phyloP scores from a whole-genome alignment of 768 basidiomycete species.

The Boletus vermiculosoides region DNA sequence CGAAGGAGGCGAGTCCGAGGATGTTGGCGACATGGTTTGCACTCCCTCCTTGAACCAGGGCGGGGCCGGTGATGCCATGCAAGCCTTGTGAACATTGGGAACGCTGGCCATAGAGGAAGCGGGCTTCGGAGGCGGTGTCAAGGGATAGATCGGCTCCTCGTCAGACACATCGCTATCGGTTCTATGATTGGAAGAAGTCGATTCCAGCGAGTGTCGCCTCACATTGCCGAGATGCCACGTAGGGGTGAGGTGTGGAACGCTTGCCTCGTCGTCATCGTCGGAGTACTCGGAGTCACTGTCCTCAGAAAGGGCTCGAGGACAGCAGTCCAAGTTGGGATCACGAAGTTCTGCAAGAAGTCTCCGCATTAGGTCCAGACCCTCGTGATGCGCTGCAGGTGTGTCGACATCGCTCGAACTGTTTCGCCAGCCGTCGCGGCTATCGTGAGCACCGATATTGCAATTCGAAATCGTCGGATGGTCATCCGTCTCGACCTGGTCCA shows the following conservation, averaged over 20 bases:
- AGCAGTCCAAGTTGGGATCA: slow-evolving; percentile 10
- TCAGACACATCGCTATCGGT: slow-evolving; percentile 3
- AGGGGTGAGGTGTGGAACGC: not conserved
- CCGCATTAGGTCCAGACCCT: slow-evolving; percentile 11
- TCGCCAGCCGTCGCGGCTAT: not conserved
- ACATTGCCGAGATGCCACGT: not conserved
- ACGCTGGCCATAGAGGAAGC: not conserved
- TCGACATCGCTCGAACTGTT: not conserved
- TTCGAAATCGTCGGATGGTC: not conserved
- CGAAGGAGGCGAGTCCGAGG: not conserved
- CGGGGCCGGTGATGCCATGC: not conserved
- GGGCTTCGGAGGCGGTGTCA: not conserved
- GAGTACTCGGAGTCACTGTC: slow-evolving; percentile 3
- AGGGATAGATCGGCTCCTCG: slow-evolving; percentile 3
- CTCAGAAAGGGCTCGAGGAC: slow-evolving; percentile 2
- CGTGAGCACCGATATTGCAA: not conserved
- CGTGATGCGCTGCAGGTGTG: not conserved
- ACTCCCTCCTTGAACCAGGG: not conserved
- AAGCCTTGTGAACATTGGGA: not conserved
- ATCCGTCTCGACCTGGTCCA: not conserved
- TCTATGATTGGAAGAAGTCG: not conserved
- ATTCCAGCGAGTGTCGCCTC: slow-evolving; percentile 3
- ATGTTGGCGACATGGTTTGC: not conserved
- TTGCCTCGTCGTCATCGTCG: not conserved
- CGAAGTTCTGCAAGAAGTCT: slow-evolving; percentile 14